phyloP scores from a whole-genome alignment of 257 asterid species.

The Cinchona pubescens region DNA sequence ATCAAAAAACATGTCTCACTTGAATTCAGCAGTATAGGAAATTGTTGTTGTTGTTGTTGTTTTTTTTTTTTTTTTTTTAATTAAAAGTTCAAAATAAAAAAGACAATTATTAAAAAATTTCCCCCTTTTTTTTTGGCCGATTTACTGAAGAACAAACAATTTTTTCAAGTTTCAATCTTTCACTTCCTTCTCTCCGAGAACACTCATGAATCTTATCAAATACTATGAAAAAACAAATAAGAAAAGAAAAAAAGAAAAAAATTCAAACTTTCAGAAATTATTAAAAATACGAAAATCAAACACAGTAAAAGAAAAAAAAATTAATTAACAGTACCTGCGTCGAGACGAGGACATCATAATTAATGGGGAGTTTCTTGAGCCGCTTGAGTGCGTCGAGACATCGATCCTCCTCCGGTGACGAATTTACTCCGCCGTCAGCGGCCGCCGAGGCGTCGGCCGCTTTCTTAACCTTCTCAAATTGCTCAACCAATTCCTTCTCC shows the following conservation, averaged over 20 bases:
- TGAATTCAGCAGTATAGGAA: too few relatives aligned
- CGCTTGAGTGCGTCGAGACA: constrained; percentile 55
- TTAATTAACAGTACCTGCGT: constrained; percentile 65
- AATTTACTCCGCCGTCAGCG: constrained; percentile 35
- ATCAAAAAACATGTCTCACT: too few relatives aligned
- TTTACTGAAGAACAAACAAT: background rate
- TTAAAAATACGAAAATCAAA: background rate
- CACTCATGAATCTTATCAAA: background rate
- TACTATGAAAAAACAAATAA: background rate
- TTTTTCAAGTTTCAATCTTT: background rate
- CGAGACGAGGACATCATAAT: constrained; percentile 80
- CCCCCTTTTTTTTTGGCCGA: background rate
- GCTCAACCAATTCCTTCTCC: constrained; percentile 84
- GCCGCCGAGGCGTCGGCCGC: constrained; percentile 63
- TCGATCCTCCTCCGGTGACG: constrained; percentile 48
- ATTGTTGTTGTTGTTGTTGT: too few relatives aligned
- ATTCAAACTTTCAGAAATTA: background rate
- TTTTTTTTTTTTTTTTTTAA: too few relatives aligned
- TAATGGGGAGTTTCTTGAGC: constrained; percentile 79
- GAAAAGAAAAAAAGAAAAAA: background rate
- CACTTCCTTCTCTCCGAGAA: background rate
- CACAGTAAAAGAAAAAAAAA: constrained; percentile 7
- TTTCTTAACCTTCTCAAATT: constrained; percentile 71
- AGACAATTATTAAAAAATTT: background rate
- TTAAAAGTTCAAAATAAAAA: background rate